Evolutionary conservation across 371 early-diverging fungal genomes (phyloP), one percentile per base, ranked within the genome.

Genomic region (Funneliformis caledonium): DNA sequence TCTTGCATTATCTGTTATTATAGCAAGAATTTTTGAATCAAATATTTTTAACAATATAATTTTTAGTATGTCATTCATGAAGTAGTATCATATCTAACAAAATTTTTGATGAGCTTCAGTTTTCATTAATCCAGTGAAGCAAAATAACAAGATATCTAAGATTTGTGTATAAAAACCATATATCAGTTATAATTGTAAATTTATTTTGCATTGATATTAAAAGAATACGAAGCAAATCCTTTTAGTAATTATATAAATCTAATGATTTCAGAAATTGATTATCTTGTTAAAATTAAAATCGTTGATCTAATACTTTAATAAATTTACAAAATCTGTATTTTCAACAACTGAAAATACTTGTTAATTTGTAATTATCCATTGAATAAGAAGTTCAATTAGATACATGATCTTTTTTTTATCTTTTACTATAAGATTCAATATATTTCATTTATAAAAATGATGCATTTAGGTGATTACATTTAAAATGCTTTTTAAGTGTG

Each of bases 1-100:
- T 16, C 6, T 19, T 26, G 22, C 48, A 48, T 72, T 72, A 22
- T 47, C 48, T 72, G 48, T 72, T 19, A 12, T 70, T 43, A 70
- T 6, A n/a, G n/a, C 0, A 14, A 72, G 33, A 47, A 48, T 72
- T 72, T n/a, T 72, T 48, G 26, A 1, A 6, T 33, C 76, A 5
- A 83, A 84, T 31, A 56, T 43, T 80, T 42, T 80, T 45, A 33
- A 67, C 60, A 4, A 9, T n/a, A 22, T n/a, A 74, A 1, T 2
- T 22, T 47, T 31, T n/a, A 19, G 60, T 33, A 12, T 56, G 19
- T 16, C n/a, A 37, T 12, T 48, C 56, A 42, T 64, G 72, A 45
- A 52, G 50, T 52, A 37, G 19, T 1, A 67, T 11, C 16, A 67
- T 14, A 16, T 67, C 42, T 16, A 67, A 67, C 16, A 67, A 8